A percentile compares a stretch with the other conserved stretches of the same genome.
Evolutionary conservation across 306 rosid species (phyloP).

Genomic region (Abrus precatorius): DNA sequence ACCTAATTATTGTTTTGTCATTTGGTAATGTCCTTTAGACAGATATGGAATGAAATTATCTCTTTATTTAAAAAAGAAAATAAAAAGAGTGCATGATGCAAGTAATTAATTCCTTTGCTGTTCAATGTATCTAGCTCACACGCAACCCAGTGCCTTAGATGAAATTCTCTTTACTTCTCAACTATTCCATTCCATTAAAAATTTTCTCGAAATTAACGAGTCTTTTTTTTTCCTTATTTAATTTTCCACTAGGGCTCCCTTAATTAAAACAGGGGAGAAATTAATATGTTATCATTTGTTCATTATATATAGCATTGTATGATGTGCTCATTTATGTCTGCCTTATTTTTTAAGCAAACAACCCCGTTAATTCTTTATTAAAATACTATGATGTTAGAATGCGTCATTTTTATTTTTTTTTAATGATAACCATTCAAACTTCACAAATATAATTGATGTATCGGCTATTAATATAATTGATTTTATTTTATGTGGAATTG

Average conservation of each 20-base stretch:
- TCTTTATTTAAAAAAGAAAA: not conserved
- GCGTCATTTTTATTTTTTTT: not conserved
- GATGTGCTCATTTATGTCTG: not conserved
- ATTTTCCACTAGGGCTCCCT: too few species aligned
- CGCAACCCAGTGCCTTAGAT: not conserved
- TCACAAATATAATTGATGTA: not conserved
- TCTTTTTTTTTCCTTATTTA: not conserved
- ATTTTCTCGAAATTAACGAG: not conserved
- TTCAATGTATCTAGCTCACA: not conserved
- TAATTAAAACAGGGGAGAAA: not conserved
- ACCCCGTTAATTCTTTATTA: not conserved
- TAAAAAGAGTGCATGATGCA: not conserved
- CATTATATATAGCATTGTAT: not conserved
- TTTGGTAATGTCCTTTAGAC: not conserved
- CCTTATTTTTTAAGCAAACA: not conserved
- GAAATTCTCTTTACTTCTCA: not conserved
- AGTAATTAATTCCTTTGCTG: not conserved
- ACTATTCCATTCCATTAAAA: not conserved
- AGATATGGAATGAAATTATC: not conserved
- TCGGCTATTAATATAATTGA: not conserved
- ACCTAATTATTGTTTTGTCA: not conserved
- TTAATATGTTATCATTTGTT: not conserved
- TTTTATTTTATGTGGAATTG: not conserved
- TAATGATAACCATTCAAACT: conserved; percentile 1
- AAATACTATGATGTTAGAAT: not conserved